Evolutionary conservation across 2,329 filamentous ascomycete species (phyloP).

Genomic region (Coniella lustricola): DNA sequence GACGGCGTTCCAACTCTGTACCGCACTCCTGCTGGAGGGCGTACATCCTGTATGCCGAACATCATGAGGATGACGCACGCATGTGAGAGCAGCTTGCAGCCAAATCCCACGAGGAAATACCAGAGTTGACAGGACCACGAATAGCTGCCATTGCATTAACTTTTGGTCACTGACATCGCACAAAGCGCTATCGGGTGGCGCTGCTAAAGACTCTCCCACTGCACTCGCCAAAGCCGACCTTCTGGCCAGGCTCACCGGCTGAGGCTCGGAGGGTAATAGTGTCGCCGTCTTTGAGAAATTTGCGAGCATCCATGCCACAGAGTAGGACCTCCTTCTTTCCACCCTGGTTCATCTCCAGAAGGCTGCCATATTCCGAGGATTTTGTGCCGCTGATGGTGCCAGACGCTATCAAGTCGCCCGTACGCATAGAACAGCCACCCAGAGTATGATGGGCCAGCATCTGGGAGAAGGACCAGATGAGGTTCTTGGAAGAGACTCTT

Average conservation of each 20-base stretch:
- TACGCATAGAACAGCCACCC: constrained; percentile 66
- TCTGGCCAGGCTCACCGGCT: constrained; percentile 26
- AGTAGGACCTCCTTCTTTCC: constrained; percentile 37
- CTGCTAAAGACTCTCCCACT: constrained; percentile 25
- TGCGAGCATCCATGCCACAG: constrained; percentile 32
- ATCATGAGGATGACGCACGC: no score
- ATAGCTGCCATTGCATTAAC: no score
- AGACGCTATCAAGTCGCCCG: constrained; percentile 69
- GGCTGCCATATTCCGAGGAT: constrained; percentile 31
- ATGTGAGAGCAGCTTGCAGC: no score
- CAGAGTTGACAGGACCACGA: no score
- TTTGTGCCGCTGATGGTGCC: constrained; percentile 60
- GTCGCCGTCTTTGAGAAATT: constrained; percentile 41
- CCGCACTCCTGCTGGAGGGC: no score
- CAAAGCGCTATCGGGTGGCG: not conserved
- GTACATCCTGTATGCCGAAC: no score
- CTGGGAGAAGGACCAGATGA: constrained; percentile 78
- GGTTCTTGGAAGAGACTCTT: constrained; percentile 54
- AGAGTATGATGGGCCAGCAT: constrained; percentile 76
- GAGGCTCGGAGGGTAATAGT: constrained; percentile 33
- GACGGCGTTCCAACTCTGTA: no score
- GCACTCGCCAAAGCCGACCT: constrained; percentile 40
- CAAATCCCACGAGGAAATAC: no score
- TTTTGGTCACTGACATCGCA: not conserved
- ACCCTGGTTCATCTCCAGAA: constrained; percentile 39